Evolutionary conservation across 495 filamentous ascomycete species (phyloP).

Genomic region (Xylaria palmicola): DNA sequence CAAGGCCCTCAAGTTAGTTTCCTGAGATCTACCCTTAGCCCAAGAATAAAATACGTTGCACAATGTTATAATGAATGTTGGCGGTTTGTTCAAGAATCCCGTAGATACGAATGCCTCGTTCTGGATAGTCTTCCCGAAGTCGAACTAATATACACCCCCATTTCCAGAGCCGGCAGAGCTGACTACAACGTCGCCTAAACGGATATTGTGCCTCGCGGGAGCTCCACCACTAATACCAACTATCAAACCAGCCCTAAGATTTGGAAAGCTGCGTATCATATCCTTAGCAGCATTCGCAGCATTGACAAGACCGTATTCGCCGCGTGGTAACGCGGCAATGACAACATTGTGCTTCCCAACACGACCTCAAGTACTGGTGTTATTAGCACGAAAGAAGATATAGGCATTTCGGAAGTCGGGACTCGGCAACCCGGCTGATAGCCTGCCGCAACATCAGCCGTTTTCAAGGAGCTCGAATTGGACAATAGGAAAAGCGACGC

Average conservation of each 20-base stretch:
- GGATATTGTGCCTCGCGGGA: conserved; percentile 36
- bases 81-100: conserved; percentile 29
- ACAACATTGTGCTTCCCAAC: conserved; percentile 29
- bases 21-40: no score
- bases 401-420: no score
- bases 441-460: no score
- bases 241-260: conserved; percentile 42
- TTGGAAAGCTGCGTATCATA: conserved; percentile 41
- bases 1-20: no score
- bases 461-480: no score
- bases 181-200: conserved; percentile 47
- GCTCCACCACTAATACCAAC: conserved; percentile 51
- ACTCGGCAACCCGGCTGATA: no score
- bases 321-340: conserved; percentile 38
- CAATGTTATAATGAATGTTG: conserved; percentile 20
- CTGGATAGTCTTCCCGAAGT: conserved; percentile 29
- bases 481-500: no score
- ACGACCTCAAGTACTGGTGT: not conserved
- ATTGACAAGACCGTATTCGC: conserved; percentile 37
- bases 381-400: no score
- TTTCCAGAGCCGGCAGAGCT: conserved; percentile 23
- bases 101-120: conserved; percentile 20
- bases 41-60: no score
- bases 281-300: conserved; percentile 34
- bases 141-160: conserved; percentile 40